Evolutionary conservation across 345 rosid species (phyloP).

Genomic region (Aurinia saxatilis): DNA sequence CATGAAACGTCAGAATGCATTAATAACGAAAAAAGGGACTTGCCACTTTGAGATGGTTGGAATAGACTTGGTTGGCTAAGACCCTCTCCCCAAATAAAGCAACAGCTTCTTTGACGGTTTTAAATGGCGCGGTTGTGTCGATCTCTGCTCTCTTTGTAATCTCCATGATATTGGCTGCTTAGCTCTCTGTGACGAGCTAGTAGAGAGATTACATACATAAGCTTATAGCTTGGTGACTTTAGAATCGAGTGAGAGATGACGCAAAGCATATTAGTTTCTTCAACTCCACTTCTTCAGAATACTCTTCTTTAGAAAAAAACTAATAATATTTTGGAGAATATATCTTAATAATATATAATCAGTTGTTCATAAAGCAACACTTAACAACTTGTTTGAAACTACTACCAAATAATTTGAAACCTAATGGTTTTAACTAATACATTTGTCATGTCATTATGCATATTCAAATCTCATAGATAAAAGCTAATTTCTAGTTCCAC

Average conservation of each 20-base stretch:
- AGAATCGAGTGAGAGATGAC: background rate
- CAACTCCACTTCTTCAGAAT: conserved; percentile 59
- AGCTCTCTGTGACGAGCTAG: background rate
- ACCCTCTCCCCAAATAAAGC: conserved; percentile 73
- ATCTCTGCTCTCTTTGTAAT: conserved; percentile 56
- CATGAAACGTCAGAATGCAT: too few species aligned
- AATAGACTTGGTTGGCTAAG: conserved; percentile 50
- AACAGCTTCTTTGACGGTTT: conserved; percentile 75
- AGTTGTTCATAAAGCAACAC: background rate
- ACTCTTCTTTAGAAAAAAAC: background rate
- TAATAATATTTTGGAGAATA: background rate
- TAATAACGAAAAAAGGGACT: background rate
- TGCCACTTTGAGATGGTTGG: conserved; percentile 56
- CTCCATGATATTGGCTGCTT: conserved; percentile 14
- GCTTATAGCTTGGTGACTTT: conserved; percentile 22
- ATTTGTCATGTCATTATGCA: background rate
- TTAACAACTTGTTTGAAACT: background rate
- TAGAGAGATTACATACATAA: conserved; percentile 15
- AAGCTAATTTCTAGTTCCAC: too few species aligned
- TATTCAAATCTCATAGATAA: background rate
- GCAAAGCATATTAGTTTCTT: conserved; percentile 45
- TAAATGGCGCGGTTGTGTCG: conserved; percentile 66
- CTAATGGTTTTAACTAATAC: background rate
- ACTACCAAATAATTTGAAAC: background rate
- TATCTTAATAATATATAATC: background rate